Conservation (phyloP, 2,329 filamentous ascomycete species). For the Diaporthe helianthi region DNA sequence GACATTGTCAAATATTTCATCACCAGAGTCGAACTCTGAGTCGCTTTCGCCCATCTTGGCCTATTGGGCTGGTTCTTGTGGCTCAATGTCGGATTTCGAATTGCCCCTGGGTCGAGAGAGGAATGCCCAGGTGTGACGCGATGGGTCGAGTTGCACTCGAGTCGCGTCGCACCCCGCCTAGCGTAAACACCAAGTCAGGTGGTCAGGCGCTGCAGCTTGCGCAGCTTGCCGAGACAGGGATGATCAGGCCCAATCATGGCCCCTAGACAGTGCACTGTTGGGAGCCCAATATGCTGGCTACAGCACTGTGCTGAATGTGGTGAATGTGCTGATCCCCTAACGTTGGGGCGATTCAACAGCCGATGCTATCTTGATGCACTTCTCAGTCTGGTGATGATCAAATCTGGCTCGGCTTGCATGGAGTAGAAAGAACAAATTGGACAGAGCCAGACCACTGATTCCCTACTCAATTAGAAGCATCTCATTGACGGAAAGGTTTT, state of each 20-base stretch:
- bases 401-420: neutral
- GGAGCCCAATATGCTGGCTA: neutral
- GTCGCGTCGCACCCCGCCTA: slow-evolving; percentile 12
- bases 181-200: neutral
- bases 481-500: no score
- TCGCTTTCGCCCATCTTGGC: slow-evolving; percentile 37
- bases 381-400: neutral
- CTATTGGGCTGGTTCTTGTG: neutral
- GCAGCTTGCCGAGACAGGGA: neutral
- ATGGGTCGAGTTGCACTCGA: neutral
- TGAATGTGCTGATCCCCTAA: no score
- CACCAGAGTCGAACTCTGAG: slow-evolving; percentile 45
- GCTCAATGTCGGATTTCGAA: neutral
- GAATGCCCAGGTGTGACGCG: slow-evolving; percentile 16
- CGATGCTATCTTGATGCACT: neutral
- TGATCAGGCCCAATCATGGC: neutral
- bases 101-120: neutral
- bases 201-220: neutral
- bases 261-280: neutral
- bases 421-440: neutral
- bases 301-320: neutral
- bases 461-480: no score
- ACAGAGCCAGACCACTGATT: neutral
- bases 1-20: slow-evolving; percentile 44
- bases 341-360: neutral